These are phyloP conservation scores for Ceratocystis harringtonii DNA, from an alignment of 2,329 filamentous ascomycete genomes.

Conservation along the genomic window DNA sequence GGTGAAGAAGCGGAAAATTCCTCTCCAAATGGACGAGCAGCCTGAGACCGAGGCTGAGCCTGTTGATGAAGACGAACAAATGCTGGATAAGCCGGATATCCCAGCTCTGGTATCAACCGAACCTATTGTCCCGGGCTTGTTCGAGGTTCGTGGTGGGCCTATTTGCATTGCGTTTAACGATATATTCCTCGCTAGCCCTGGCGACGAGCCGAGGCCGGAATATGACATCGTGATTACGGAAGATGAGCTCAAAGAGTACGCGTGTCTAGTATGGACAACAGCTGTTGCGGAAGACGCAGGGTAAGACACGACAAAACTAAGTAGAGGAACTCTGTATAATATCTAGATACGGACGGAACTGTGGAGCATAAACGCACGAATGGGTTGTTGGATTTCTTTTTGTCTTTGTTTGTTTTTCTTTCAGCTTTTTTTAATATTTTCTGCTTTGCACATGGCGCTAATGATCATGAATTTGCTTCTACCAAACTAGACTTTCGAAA, in stretches of 20 bases:
- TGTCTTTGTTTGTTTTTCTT: not conserved
- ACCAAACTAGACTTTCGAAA: not conserved
- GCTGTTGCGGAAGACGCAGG: constrained; percentile 9
- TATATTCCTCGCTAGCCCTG: constrained; percentile 10
- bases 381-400: not conserved
- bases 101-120: not conserved
- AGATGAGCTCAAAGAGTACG: constrained; percentile 11
- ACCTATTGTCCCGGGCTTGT: constrained; percentile 19
- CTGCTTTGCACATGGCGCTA: not conserved
- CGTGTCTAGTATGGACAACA: constrained; percentile 8
- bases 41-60: not conserved
- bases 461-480: not conserved
- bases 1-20: constrained; percentile 9
- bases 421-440: constrained; percentile 2
- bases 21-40: constrained; percentile 4
- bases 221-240: constrained; percentile 13
- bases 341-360: not conserved
- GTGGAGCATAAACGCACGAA: not conserved
- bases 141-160: constrained; percentile 13
- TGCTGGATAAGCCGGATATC: constrained; percentile 12
- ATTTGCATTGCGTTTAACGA: constrained; percentile 8
- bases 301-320: not conserved
- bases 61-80: not conserved
- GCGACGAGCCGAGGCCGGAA: not conserved
- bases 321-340: not conserved